Base-by-base conservation (phyloP, 306 rosid species). In the Cicer pinnatifidum region DNA sequence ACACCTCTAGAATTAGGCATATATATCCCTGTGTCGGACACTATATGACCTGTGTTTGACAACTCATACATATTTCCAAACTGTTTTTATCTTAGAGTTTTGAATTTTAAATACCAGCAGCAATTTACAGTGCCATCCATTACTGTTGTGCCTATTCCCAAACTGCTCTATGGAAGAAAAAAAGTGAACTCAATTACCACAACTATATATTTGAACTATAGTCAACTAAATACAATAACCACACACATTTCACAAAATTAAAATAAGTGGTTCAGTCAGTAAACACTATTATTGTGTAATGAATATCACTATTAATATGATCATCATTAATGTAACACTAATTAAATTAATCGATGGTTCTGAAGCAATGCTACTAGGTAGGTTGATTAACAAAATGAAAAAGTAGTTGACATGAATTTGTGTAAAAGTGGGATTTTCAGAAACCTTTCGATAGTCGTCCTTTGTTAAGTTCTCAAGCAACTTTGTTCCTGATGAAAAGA, bases 401-500 rank as follows among this genome's bases (percentile, higher is more conserved):
- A 11, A 44, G 17, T 37, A 60, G 59, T 37, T 35, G 11, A 20
- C 1, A 77, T 57, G 64, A 33, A 48, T 35, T 69, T 47, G 1
- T 48, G 10, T n/a, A 9, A 48, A 1, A 11, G 56, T 35, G 33
- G 41, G 45, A 8, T 5, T 33, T 20, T 17, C 48, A 68, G 81
- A 57, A 28, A 89, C 92, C 96, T 86, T 72, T 6, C 92, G 80
- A 54, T 6, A 75, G 44, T 90, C 89, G 38, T 73, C 71, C 0
- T 72, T 11, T 1, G 78, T 0, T 5, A 88, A 67, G 8, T 11
- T 73, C 35, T 83, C 83, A 8, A 82, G 23, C 2, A 83, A 0
- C 69, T 83, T 84, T 11, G 87, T 9, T 3, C 96, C 92, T 0
- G 85, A 64, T 2, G 92, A 81, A 20, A 89, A 65, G 82, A 90